Conservation (phyloP, 768 basidiomycete genomes). For the Boletus rubescentipes region DNA sequence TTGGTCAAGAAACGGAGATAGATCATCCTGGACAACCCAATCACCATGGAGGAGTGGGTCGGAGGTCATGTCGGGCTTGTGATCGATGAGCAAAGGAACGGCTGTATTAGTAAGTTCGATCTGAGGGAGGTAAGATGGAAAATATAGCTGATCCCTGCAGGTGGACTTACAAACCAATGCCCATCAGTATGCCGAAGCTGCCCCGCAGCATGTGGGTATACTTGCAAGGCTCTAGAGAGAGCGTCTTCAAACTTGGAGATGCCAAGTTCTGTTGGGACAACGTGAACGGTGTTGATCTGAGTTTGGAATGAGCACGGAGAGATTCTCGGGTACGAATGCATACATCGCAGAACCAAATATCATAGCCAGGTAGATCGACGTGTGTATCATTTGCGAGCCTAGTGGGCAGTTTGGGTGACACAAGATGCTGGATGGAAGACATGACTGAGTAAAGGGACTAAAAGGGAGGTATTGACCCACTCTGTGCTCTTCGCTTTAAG, state of each 20-base stretch:
- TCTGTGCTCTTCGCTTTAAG: too few species aligned
- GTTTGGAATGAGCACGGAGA: too few species aligned
- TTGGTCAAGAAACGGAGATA: conserved; percentile 17
- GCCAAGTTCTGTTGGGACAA: background rate
- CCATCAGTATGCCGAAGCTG: conserved; percentile 13
- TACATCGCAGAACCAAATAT: too few species aligned
- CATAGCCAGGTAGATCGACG: too few species aligned
- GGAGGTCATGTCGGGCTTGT: conserved; percentile 3
- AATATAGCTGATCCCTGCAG: background rate
- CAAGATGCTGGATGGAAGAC: too few species aligned
- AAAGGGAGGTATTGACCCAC: too few species aligned
- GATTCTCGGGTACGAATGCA: too few species aligned
- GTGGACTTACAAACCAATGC: conserved; percentile 21
- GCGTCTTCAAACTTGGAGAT: conserved; percentile 21
- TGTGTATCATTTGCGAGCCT: too few species aligned
- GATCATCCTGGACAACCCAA: conserved; percentile 28
- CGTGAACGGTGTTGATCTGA: too few species aligned
- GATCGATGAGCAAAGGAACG: conserved; percentile 13
- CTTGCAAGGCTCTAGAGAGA: conserved; percentile 22
- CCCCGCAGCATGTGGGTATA: conserved; percentile 29
- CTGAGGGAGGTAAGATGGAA: conserved; percentile 11
- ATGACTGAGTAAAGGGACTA: too few species aligned
- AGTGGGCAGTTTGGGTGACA: too few species aligned
- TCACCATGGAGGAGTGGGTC: conserved; percentile 21
- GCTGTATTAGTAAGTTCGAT: conserved; percentile 23